phyloP scores from a whole-genome alignment of 2,329 filamentous ascomycete genomes.

The Juglanconis juglandina region DNA sequence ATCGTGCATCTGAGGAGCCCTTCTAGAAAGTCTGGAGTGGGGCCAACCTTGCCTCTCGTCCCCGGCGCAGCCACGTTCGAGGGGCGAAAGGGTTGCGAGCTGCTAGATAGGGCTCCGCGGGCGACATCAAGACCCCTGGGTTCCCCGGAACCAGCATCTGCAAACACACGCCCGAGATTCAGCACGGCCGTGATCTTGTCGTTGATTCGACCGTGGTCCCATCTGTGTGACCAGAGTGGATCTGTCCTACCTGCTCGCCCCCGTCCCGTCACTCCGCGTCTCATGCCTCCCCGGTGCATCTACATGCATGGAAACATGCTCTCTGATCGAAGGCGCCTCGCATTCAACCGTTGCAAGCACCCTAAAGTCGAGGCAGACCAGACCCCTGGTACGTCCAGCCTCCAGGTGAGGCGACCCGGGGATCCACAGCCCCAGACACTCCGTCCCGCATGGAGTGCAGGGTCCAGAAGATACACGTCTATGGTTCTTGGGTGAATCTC shows the following conservation, averaged over 20 bases:
- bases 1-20: not conserved
- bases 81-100: not conserved
- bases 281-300: not conserved
- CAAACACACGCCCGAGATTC: not conserved
- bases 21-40: conserved; percentile 1
- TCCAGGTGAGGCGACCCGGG: not conserved
- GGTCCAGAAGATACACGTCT: not conserved
- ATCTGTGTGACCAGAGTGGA: not conserved
- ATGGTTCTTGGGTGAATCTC: too few relatives aligned
- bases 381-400: not conserved
- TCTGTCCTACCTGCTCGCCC: not conserved
- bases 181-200: not conserved
- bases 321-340: not conserved
- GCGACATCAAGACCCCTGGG: not conserved
- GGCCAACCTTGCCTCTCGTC: not conserved
- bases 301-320: not conserved
- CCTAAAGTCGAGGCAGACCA: not conserved
- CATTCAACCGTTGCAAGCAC: not conserved
- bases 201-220: not conserved
- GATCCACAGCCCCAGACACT: not conserved
- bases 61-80: not conserved
- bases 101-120: conserved; percentile 6
- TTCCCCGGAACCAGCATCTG: conserved; percentile 7
- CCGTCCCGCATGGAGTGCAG: not conserved
- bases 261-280: not conserved